Evolutionary conservation across 2,329 filamentous ascomycete species (phyloP), one percentile per base, ranked within the genome.

Genomic region (Venturia carpophila): DNA sequence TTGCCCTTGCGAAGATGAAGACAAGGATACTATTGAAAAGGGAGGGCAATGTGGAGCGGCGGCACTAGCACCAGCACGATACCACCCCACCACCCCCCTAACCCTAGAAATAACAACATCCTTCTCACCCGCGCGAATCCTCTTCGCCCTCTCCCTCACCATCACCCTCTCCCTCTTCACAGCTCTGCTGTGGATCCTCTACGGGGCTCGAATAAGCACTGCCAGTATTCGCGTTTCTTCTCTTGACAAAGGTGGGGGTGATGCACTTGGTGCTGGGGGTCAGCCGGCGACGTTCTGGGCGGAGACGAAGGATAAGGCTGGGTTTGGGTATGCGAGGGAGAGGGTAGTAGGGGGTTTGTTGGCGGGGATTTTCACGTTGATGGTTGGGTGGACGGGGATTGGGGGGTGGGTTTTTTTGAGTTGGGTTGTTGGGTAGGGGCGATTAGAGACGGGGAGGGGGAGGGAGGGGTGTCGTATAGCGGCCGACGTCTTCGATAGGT

Each of bases 361-460:
- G 45, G 68, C 76, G 56, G 75, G 75, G 0, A 69, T 75, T 27
- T 71, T 71, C n/a, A 69, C 73, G 21, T 66, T 77, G 43, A 39
- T 76, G 63, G 41, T 76, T 3, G 75, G 75, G 0, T 67, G 75
- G 67, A 72, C 69, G 21, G 67, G 68, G 2, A 67, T 77, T 13
- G 68, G 62, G 5, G 75, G 70, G 2, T 77, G 75, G 75, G 62
- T 76, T 41, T 73, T 73, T 1, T 66, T 75, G 11, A 76, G 75
- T 64, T 77, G 74, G 74, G 66, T 76, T 55, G 69, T 75, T 19
- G 69, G 73, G 66, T 76, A 66, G 30, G 30, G 30, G 30, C n/a
- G n/a, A n/a, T n/a, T n/a, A n/a, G n/a, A n/a, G n/a, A n/a, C n/a
- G n/a, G n/a, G n/a, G n/a, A n/a, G n/a, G n/a, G n/a, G n/a, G n/a